A percentile compares a stretch with the other conserved stretches of the same genome.
Conservation (phyloP, 257 asterid genomes). For the Osmanthus fragrans region DNA sequence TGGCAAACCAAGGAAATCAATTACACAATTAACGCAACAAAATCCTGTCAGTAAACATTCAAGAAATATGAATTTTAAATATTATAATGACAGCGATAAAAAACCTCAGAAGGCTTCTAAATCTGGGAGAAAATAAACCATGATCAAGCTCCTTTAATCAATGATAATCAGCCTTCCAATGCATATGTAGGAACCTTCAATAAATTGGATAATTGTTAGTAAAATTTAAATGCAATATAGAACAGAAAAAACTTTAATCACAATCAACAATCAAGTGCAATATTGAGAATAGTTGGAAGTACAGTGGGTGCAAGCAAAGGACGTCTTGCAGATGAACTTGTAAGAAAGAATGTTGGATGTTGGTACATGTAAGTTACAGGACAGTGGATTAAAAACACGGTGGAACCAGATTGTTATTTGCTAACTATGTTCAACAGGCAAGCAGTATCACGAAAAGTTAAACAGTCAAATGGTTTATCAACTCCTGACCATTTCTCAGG, state of each 20-base stretch:
- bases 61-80: background rate
- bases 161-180: conserved; percentile 60
- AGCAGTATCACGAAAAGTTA: background rate
- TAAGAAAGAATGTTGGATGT: background rate
- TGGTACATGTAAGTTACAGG: background rate
- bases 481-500: background rate
- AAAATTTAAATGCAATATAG: background rate
- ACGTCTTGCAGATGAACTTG: background rate
- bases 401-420: background rate
- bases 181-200: conserved; percentile 72
- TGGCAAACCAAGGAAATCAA: background rate
- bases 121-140: conserved; percentile 13
- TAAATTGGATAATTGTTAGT: conserved; percentile 20
- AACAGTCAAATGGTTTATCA: background rate
- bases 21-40: background rate
- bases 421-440: background rate
- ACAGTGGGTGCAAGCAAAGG: background rate
- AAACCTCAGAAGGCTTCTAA: conserved; percentile 2
- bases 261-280: conserved; percentile 7
- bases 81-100: background rate
- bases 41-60: background rate
- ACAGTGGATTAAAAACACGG: background rate
- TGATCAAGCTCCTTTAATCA: conserved; percentile 28
- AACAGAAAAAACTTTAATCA: background rate
- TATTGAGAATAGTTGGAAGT: background rate